A percentile compares a stretch with the other conserved stretches of the same genome.
Evolutionary conservation across 805 yeast species (phyloP).

Genomic region (Brettanomyces naardenensis): DNA sequence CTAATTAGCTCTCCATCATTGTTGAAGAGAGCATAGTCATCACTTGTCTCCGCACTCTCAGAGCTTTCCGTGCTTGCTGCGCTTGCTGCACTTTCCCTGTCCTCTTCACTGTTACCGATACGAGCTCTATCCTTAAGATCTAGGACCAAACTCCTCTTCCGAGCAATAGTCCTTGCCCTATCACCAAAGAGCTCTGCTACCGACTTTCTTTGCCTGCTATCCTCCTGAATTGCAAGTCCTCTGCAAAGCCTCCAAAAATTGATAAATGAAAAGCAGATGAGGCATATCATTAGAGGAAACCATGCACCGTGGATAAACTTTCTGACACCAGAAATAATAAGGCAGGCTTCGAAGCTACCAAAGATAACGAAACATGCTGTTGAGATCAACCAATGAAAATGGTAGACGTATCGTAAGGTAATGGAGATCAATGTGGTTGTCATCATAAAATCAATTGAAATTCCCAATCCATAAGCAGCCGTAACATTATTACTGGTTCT

Average conservation of each 20-base stretch:
- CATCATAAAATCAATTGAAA: constrained; percentile 45
- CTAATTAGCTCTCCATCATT: constrained; percentile 1
- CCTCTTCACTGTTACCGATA: not conserved
- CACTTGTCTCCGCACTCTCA: not conserved
- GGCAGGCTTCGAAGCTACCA: constrained; percentile 37
- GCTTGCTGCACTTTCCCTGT: not conserved
- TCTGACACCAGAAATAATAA: constrained; percentile 40
- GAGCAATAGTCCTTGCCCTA: constrained; percentile 10
- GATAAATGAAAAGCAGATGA: constrained; percentile 30
- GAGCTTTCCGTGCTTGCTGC: not conserved
- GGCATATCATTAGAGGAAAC: constrained; percentile 46
- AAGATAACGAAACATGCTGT: constrained; percentile 30
- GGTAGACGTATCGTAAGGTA: constrained; percentile 39
- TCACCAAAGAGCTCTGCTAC: constrained; percentile 27
- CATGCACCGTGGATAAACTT: constrained; percentile 56
- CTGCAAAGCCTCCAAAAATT: constrained; percentile 43
- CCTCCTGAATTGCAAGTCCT: constrained; percentile 31
- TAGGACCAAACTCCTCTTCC: constrained; percentile 13
- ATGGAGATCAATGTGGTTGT: constrained; percentile 40
- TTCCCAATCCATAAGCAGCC: constrained; percentile 55
- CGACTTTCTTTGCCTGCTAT: constrained; percentile 18
- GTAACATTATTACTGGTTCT: constrained; percentile 41
- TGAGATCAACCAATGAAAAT: constrained; percentile 28
- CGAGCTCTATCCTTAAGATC: constrained; percentile 8
- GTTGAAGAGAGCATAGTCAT: constrained; percentile 2